Base-by-base conservation (phyloP, 352 stramenopile species). In the Phytophthora constricta region DNA sequence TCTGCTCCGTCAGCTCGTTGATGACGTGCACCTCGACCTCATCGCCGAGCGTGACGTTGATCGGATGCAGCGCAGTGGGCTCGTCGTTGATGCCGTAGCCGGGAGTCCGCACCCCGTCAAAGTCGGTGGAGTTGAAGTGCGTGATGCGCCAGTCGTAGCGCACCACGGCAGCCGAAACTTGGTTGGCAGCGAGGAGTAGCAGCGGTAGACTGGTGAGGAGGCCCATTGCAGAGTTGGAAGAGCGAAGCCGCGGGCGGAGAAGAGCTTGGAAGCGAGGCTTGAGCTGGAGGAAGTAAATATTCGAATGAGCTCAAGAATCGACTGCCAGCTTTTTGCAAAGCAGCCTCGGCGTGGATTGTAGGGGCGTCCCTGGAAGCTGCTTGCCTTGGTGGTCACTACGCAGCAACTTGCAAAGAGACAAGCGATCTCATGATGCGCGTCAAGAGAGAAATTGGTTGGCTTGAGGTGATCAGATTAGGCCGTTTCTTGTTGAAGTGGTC, bases 41-140 rank as follows among this genome's bases (percentile, higher is more conserved):
- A 23, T 79, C 70, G 17, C 71, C 74, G 27, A 79, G 39, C 1
- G 55, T 74, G 23, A 79, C 68, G 0, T 73, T 20, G 37, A 82
- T 77, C 0, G 71, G 68, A 25, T 77, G 66, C 28, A 27, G n/a
- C 10, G 68, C 47, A 26, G 34, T 52, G 19, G 62, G 57, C 16
- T 80, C 61, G 41, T 74, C 76, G 70, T 82, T 82, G 61, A 82
- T 76, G 25, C 64, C 68, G 50, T 76, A 80, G 46, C 64, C 59
- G 4, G 70, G 17, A 8, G 56, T 65, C 14, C 53, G 20, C 2
- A 79, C 71, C 13, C 67, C 64, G 46, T 76, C 71, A 43, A 76
- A 74, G 31, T 68, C 63, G 45, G 72, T 76, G 4, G 69, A 71
- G 26, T 74, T 69, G 54, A 80, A 57, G 7, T 62, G 73, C 27